Evolutionary conservation across 2,329 filamentous ascomycete genomes (phyloP).

Genomic region (Cryphonectria japonica): DNA sequence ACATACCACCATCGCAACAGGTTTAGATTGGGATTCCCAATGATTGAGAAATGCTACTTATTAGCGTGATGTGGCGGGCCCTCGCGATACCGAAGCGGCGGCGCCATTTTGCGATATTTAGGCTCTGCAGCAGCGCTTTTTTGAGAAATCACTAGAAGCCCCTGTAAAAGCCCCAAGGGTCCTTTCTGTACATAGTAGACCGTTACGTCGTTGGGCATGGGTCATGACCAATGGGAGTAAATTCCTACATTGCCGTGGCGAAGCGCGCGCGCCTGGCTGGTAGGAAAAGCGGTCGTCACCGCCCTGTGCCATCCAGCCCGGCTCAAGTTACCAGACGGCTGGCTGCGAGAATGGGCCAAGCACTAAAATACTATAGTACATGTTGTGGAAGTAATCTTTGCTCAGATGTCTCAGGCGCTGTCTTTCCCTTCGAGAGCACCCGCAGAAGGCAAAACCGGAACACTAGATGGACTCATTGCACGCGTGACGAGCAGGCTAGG

Average conservation of each 20-base stretch:
- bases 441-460: not conserved
- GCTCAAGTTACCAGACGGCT: not conserved
- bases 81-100: slow-evolving; percentile 13
- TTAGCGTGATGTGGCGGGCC: not conserved
- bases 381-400: not conserved
- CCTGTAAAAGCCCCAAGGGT: not conserved
- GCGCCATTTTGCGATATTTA: slow-evolving; percentile 8
- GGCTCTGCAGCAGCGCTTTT: slow-evolving; percentile 9
- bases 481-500: slow-evolving; percentile 1
- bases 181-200: not conserved
- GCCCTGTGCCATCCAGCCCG: not conserved
- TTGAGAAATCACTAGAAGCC: not conserved
- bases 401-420: not conserved
- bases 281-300: not conserved
- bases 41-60: not conserved
- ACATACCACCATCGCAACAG: not conserved
- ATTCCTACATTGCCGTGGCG: not conserved
- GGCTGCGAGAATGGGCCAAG: not conserved
- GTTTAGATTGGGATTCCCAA: not conserved
- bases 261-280: not conserved
- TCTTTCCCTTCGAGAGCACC: not conserved
- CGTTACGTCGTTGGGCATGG: not conserved
- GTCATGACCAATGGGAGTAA: not conserved
- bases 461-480: not conserved
- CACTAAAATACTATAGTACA: not conserved